Conservation (phyloP, 805 yeast species). For the Candida vartiovaarae region DNA sequence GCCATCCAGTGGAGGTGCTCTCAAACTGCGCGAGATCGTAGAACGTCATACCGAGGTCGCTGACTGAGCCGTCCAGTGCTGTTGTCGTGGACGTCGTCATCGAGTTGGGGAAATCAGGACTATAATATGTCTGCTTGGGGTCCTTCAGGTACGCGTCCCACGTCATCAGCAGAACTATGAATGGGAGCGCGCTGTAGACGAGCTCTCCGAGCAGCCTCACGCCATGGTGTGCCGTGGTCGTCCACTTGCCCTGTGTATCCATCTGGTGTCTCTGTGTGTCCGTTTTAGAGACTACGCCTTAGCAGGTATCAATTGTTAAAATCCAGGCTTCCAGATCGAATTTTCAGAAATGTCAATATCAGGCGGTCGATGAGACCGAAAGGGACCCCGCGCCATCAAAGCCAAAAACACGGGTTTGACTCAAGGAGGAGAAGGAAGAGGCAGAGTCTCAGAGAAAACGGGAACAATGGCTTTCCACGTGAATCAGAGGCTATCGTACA, state of each 20-base stretch:
- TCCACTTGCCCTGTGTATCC: too few species aligned
- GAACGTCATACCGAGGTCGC: conserved; percentile 44
- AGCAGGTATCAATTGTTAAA: too few species aligned
- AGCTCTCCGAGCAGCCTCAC: neutral
- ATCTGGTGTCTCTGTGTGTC: too few species aligned
- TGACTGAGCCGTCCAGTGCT: conserved; percentile 12
- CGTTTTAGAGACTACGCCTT: too few species aligned
- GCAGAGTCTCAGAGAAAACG: too few species aligned
- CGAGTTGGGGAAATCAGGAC: conserved; percentile 30
- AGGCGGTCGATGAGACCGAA: too few species aligned
- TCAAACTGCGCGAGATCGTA: conserved; percentile 64
- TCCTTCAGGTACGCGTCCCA: conserved; percentile 8
- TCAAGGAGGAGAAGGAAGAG: too few species aligned
- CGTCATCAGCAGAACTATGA: conserved; percentile 8
- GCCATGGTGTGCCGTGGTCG: neutral
- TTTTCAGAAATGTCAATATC: too few species aligned
- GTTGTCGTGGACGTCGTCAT: conserved; percentile 19
- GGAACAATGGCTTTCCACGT: neutral
- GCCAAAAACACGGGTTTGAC: too few species aligned
- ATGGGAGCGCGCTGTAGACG: conserved; percentile 9
- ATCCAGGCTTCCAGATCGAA: too few species aligned
- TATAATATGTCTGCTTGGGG: conserved; percentile 14
- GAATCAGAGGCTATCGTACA: conserved; percentile 23
- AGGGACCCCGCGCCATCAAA: too few species aligned
- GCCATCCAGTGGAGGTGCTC: conserved; percentile 75